Percentiles rank a stretch among this genome's conserved stretches.
phyloP scores from a whole-genome alignment of 176 grass and related monocot genomes.

The Poa pratensis region DNA sequence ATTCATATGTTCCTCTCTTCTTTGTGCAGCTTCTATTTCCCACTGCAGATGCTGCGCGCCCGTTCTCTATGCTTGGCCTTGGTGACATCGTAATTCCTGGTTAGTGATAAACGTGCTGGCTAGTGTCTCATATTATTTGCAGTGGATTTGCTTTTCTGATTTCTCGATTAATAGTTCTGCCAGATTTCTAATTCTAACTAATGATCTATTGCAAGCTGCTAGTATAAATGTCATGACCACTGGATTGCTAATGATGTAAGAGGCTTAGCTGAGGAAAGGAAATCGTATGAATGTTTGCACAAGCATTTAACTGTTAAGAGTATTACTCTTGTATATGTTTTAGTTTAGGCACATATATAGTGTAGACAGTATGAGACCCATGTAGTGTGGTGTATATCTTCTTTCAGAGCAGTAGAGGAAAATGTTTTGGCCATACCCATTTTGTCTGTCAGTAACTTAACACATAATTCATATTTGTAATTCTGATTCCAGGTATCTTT shows the following conservation, averaged over 20 bases:
- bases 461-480: conserved; percentile 3
- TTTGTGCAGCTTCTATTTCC: conserved; percentile 81
- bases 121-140: neutral
- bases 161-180: too few relatives aligned
- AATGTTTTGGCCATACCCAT: too few relatives aligned
- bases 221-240: neutral
- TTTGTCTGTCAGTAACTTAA: neutral
- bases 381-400: too few relatives aligned
- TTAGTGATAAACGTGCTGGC: conserved; percentile 24
- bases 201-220: neutral
- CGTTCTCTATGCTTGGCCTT: conserved; percentile 95
- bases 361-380: too few relatives aligned
- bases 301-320: too few relatives aligned
- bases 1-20: conserved; percentile 9
- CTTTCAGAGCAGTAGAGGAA: too few relatives aligned
- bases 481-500: conserved; percentile 72
- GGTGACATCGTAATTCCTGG: conserved; percentile 97
- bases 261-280: neutral
- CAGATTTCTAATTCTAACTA: too few relatives aligned
- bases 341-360: too few relatives aligned
- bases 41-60: conserved; percentile 70
- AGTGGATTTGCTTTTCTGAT: neutral
- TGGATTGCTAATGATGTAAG: neutral
- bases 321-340: too few relatives aligned
- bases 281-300: too few relatives aligned